phyloP scores from a whole-genome alignment of 192 early-diverging fungal species.

The Coemansia sp. region DNA sequence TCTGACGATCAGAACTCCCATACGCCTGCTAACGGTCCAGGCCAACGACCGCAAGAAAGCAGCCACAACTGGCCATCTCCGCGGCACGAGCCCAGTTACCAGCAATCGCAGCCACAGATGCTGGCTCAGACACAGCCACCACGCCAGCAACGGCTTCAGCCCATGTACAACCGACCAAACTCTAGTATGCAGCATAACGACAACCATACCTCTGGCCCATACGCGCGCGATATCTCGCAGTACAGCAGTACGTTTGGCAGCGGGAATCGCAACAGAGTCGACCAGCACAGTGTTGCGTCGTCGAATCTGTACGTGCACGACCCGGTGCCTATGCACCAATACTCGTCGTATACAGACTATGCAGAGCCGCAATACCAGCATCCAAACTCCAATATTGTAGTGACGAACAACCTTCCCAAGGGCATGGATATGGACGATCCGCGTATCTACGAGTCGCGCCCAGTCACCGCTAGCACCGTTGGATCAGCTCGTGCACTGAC shows the following conservation, averaged over 20 bases:
- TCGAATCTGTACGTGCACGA: constrained; percentile 9
- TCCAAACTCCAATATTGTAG: constrained; percentile 3
- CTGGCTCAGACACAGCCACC: neutral
- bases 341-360: neutral
- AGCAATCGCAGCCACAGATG: constrained; percentile 9
- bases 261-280: neutral
- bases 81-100: constrained; percentile 9
- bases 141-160: constrained; percentile 6
- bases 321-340: constrained; percentile 1
- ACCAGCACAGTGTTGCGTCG: constrained; percentile 11
- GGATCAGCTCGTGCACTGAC: constrained; percentile 22
- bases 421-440: constrained; percentile 10
- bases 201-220: neutral
- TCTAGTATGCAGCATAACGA: neutral
- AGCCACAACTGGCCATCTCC: constrained; percentile 6
- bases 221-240: constrained; percentile 8
- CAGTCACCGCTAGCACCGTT: constrained; percentile 23
- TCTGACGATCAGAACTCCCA: neutral
- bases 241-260: constrained; percentile 14
- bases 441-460: constrained; percentile 11
- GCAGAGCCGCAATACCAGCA: neutral
- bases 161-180: constrained; percentile 1
- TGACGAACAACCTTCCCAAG: constrained; percentile 18
- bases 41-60: neutral
- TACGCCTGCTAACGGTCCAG: neutral